Percentiles rank a stretch among this genome's conserved stretches.
phyloP scores from a whole-genome alignment of 768 basidiomycete species.

The Kwoniella bestiolae region DNA sequence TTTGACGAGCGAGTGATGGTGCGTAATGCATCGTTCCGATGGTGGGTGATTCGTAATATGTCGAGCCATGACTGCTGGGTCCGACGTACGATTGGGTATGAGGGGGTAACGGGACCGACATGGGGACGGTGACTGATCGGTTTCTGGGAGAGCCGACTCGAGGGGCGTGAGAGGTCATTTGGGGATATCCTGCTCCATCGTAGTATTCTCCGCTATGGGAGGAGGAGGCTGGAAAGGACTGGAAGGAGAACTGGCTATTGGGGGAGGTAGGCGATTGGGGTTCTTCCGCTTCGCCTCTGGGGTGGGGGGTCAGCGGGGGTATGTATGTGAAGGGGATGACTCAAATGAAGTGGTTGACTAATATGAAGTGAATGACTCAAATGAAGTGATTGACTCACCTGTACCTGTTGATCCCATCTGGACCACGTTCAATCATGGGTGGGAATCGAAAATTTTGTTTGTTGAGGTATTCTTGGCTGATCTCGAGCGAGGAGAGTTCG shows the following conservation, averaged over 20 bases:
- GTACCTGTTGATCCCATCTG: conserved; percentile 80
- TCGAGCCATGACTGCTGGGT: conserved; percentile 22
- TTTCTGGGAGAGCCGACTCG: conserved; percentile 14
- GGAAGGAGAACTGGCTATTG: conserved; percentile 9
- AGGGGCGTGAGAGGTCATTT: conserved; percentile 19
- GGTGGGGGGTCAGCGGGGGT: too few relatives aligned
- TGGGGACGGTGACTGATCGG: conserved; percentile 31
- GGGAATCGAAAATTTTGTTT: conserved; percentile 90
- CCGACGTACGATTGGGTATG: conserved; percentile 14
- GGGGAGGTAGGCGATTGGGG: conserved; percentile 29
- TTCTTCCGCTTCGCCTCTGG: conserved; percentile 29
- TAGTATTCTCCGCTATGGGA: conserved; percentile 18
- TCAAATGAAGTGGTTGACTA: too few relatives aligned
- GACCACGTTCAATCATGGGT: conserved; percentile 81
- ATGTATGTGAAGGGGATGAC: too few relatives aligned
- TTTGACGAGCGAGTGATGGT: conserved; percentile 22
- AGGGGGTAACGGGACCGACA: conserved; percentile 27
- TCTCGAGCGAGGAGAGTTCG: conserved; percentile 82
- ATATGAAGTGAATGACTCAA: conserved; percentile 1
- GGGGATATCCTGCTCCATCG: conserved; percentile 10
- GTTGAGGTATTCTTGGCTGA: conserved; percentile 83
- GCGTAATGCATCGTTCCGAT: conserved; percentile 15
- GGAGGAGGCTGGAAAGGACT: conserved; percentile 18
- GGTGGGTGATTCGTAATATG: conserved; percentile 16
- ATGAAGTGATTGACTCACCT: conserved; percentile 46